phyloP scores from a whole-genome alignment of 305 asterid species.

The Fraxinus dipetala region DNA sequence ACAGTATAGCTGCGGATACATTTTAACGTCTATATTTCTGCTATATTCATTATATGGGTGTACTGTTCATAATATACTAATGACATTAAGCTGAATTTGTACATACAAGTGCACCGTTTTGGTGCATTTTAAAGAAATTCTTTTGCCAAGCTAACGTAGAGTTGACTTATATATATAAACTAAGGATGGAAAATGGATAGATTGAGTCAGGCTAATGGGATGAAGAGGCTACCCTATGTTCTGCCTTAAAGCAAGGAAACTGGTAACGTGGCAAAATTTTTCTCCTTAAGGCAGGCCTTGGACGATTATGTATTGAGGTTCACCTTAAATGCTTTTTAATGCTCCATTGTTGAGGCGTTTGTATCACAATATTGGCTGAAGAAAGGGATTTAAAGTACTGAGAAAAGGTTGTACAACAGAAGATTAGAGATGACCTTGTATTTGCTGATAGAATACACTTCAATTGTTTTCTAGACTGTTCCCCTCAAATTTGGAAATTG shows the following conservation, averaged over 20 bases:
- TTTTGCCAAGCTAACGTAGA: not conserved
- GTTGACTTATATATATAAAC: not conserved
- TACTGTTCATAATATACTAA: slow-evolving; percentile 1
- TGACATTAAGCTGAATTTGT: slow-evolving; percentile 7
- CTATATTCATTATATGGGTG: not conserved
- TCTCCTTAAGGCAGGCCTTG: not conserved
- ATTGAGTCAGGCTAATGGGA: not conserved
- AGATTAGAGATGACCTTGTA: not conserved
- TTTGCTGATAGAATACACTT: not conserved
- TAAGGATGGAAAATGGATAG: not conserved
- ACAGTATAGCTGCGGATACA: not conserved
- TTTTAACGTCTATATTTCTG: not conserved
- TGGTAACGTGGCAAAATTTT: not conserved
- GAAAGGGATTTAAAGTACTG: not conserved
- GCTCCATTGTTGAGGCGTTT: not conserved
- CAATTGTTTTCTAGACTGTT: not conserved
- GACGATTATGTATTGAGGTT: not conserved
- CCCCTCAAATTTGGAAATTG: not conserved
- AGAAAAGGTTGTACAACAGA: not conserved
- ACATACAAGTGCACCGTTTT: slow-evolving; percentile 8
- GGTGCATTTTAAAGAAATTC: not conserved
- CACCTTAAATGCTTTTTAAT: not conserved
- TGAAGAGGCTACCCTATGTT: not conserved
- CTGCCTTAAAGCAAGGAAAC: not conserved
- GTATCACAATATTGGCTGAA: not conserved